Conservation (phyloP, 441 rosid genomes). For the Bocquillonia castaneifolia region DNA sequence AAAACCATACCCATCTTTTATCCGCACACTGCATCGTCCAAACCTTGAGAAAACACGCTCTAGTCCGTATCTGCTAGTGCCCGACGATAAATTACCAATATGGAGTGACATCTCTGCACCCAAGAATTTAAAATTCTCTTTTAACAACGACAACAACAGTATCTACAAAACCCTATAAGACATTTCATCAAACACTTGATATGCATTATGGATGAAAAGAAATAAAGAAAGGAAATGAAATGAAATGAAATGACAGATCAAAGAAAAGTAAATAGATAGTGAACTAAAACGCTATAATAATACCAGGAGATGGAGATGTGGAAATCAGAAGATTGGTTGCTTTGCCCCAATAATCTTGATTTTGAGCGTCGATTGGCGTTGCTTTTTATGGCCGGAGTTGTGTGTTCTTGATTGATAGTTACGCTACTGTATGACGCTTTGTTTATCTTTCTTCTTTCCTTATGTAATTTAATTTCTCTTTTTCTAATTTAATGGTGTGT, state of each 20-base stretch:
- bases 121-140: not conserved
- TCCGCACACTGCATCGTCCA: constrained; percentile 38
- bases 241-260: not conserved
- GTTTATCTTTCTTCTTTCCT: no score
- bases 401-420: no score
- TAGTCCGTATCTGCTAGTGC: constrained; percentile 33
- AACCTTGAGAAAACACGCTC: constrained; percentile 41
- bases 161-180: no score
- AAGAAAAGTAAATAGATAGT: not conserved
- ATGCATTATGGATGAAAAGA: not conserved
- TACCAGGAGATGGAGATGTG: no score
- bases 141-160: not conserved
- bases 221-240: not conserved
- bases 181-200: not conserved
- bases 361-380: no score
- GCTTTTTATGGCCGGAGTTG: no score
- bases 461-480: no score
- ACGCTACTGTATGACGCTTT: no score
- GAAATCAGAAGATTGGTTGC: not conserved
- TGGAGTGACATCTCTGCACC: constrained; percentile 51
- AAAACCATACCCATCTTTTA: constrained; percentile 53
- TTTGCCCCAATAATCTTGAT: no score
- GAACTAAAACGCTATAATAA: not conserved
- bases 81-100: constrained; percentile 40
- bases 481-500: no score